Evolutionary conservation across 495 filamentous ascomycete species (phyloP).

Genomic region (Hypoxylon perforatum): DNA sequence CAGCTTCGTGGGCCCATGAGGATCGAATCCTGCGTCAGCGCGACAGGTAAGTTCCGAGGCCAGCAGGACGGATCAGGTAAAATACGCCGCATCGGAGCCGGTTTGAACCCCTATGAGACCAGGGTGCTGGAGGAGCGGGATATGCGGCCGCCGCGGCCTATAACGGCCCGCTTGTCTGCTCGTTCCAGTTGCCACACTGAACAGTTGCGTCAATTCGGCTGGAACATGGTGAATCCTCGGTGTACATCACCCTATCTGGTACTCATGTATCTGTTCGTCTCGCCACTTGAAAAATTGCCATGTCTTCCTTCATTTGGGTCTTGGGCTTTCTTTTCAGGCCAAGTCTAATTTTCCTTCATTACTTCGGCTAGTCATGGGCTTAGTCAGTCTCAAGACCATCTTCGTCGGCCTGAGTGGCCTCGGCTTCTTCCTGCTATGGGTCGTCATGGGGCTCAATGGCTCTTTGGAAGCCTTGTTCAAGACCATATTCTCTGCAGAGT

Average conservation of each 20-base stretch:
- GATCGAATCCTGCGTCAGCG: background rate
- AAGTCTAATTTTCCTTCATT: background rate
- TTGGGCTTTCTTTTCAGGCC: background rate
- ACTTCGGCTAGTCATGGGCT: background rate
- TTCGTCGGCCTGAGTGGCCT: background rate
- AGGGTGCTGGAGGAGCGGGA: background rate
- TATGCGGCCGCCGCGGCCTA: constrained; percentile 1
- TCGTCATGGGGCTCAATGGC: constrained; percentile 11
- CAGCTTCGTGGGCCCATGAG: background rate
- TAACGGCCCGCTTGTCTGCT: constrained; percentile 1
- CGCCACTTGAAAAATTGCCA: background rate
- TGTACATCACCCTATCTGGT: background rate
- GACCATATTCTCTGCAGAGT: background rate
- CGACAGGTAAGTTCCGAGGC: background rate
- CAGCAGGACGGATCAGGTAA: background rate
- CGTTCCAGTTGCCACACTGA: background rate
- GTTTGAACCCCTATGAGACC: background rate
- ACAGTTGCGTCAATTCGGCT: background rate
- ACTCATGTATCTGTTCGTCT: background rate
- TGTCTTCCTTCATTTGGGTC: background rate
- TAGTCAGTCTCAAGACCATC: background rate
- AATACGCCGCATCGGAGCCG: constrained; percentile 2
- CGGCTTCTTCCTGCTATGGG: constrained; percentile 12
- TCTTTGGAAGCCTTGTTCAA: background rate
- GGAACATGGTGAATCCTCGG: background rate